Evolutionary conservation across 257 asterid species (phyloP).

Genomic region (Pogostemon cablin): DNA sequence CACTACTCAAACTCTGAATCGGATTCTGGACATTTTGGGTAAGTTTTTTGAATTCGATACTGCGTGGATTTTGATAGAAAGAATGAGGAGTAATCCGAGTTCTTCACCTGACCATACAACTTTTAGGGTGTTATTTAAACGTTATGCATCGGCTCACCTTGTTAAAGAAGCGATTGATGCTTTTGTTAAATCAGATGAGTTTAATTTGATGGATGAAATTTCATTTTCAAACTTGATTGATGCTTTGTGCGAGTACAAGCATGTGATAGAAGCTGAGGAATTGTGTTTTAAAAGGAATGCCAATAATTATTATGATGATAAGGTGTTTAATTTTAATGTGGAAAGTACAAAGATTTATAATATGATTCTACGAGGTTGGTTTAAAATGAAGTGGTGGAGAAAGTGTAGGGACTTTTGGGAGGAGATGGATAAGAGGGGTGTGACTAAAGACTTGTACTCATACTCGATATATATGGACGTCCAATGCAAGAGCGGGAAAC

Average conservation of each 20-base stretch:
- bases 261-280: slow-evolving; percentile 90
- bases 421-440: slow-evolving; percentile 79
- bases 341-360: slow-evolving; percentile 59
- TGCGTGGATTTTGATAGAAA: slow-evolving; percentile 63
- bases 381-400: slow-evolving; percentile 44
- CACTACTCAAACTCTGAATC: slow-evolving; percentile 67
- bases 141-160: too few species aligned
- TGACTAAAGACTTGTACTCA: slow-evolving; percentile 69
- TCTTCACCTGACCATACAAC: too few species aligned
- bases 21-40: slow-evolving; percentile 64
- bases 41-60: slow-evolving; percentile 77
- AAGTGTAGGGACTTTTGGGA: slow-evolving; percentile 86
- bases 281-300: slow-evolving; percentile 56
- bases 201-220: slow-evolving; percentile 64
- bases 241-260: slow-evolving; percentile 84
- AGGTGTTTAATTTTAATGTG: slow-evolving; percentile 33
- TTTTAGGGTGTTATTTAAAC: too few species aligned
- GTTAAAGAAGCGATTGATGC: slow-evolving; percentile 66
- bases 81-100: slow-evolving; percentile 41
- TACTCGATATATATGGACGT: slow-evolving; percentile 88
- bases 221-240: slow-evolving; percentile 78
- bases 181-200: slow-evolving; percentile 58
- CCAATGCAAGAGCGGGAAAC: slow-evolving; percentile 81
- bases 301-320: slow-evolving; percentile 30
- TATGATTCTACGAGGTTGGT: slow-evolving; percentile 84